Base-by-base conservation (phyloP, 2,329 filamentous ascomycete species). In the Colletotrichum sp. region DNA sequence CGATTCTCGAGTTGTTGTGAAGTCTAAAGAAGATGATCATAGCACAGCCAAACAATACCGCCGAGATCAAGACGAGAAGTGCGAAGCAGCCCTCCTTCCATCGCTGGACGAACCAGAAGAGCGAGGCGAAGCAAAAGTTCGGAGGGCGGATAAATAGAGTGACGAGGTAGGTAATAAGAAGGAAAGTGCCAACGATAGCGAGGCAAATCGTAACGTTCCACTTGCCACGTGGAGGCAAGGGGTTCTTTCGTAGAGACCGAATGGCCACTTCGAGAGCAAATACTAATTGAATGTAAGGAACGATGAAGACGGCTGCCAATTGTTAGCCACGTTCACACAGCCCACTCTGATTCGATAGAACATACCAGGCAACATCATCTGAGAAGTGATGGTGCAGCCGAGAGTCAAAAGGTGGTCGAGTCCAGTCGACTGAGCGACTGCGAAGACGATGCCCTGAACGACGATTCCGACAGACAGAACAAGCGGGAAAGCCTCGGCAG, bases 81-180 rank as follows among this genome's bases (percentile, higher is more conserved):
- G 86, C 86, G 71, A 94, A 89, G 73, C 88, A 89, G 7, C 89
- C 88, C 16, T 88, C 81, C n/a, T 91, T 88, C 83, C 92, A 94
- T 78, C 86, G 87, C 71, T 90, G 87, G 56, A 94, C 85, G 76
- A 93, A 93, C 91, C 91, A 94, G 78, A 94, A 91, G 9, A 95
- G 86, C 8, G 91, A 92, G 28, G 91, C 92, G 79, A 94, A 92
- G 83, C 93, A 95, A 68, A 89, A 87, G 77, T 92, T 89, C 8
- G 88, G 87, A 58, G 92, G 88, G 6, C 85, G 87, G 76, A 89
- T 84, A 66, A 91, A 86, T 71, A 89, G 85, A 18, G 92, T 91
- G 30, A 93, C 88, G 48, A 92, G 84, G 83, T 92, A 93, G 24
- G 90, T 91, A 48, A 84, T 82, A 38, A 94, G 80, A 24, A 90